These are phyloP conservation scores for Vachellia pachyceras DNA, from an alignment of 306 rosid genomes.

Conservation along the genomic window DNA sequence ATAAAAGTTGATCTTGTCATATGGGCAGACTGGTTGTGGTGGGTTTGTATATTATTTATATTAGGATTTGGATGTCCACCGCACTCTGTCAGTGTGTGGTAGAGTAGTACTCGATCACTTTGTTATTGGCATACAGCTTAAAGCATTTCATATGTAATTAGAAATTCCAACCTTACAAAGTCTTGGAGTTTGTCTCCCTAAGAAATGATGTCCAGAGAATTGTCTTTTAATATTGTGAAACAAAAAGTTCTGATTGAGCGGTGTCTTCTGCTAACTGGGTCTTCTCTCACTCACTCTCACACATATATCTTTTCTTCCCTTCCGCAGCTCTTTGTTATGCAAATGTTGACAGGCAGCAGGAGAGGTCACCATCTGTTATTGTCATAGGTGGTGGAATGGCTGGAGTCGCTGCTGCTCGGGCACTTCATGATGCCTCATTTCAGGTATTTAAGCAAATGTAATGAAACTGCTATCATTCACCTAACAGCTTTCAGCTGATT, in stretches of 20 bases:
- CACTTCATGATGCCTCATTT: conserved; percentile 89
- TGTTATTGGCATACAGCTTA: background rate
- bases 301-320: background rate
- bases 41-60: conserved; percentile 14
- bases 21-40: background rate
- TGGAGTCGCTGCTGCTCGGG: conserved; percentile 92
- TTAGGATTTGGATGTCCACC: background rate
- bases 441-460: conserved; percentile 56
- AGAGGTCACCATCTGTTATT: conserved; percentile 86
- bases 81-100: background rate
- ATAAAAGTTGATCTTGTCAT: background rate
- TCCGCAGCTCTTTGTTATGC: conserved; percentile 62
- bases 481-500: background rate
- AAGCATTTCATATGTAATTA: background rate
- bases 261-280: conserved; percentile 29
- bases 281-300: background rate
- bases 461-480: background rate
- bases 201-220: background rate
- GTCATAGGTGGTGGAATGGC: conserved; percentile 96
- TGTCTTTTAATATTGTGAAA: background rate
- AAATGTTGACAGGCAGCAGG: conserved; percentile 48
- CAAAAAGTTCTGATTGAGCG: background rate
- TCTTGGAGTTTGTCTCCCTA: conserved; percentile 4
- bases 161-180: background rate
- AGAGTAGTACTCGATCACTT: background rate